Evolutionary conservation across 1,284 basidiomycete species (phyloP).

Genomic region (Cryptococcus jaspeensis): DNA sequence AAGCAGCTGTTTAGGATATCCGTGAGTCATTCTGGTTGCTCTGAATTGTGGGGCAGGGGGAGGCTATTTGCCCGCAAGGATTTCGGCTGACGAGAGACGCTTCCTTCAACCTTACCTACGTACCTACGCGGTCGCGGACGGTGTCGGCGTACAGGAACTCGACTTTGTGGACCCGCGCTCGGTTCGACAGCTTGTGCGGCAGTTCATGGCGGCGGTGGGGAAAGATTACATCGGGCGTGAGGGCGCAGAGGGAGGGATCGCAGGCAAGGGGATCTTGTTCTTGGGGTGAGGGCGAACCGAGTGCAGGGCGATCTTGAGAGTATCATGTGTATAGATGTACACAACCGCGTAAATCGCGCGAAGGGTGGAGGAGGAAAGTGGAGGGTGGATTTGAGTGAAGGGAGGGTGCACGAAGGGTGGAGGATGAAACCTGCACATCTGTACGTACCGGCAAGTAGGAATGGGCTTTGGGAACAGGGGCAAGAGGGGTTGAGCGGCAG

Average conservation of each 20-base stretch:
- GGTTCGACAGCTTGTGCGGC: slow-evolving; percentile 19
- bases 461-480: too few relatives aligned
- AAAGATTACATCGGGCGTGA: slow-evolving; percentile 23
- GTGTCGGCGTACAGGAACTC: slow-evolving; percentile 25
- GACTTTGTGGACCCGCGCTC: slow-evolving; percentile 18
- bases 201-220: slow-evolving; percentile 40
- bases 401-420: too few relatives aligned
- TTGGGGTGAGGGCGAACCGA: slow-evolving; percentile 22
- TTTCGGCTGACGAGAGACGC: too few relatives aligned
- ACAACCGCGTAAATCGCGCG: too few relatives aligned
- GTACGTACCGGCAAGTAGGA: too few relatives aligned
- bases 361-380: too few relatives aligned
- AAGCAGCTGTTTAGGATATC: slow-evolving; percentile 17
- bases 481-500: too few relatives aligned
- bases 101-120: not conserved
- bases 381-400: too few relatives aligned
- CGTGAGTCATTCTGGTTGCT: slow-evolving; percentile 14
- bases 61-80: not conserved
- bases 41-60: not conserved
- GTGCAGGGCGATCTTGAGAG: too few relatives aligned
- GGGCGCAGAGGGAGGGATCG: slow-evolving; percentile 2
- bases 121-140: too few relatives aligned
- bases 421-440: too few relatives aligned
- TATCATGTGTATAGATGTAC: too few relatives aligned
- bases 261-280: slow-evolving; percentile 23